These are phyloP conservation scores for Syzygium syzygioides DNA, from an alignment of 441 rosid species.

Conservation along the genomic window DNA sequence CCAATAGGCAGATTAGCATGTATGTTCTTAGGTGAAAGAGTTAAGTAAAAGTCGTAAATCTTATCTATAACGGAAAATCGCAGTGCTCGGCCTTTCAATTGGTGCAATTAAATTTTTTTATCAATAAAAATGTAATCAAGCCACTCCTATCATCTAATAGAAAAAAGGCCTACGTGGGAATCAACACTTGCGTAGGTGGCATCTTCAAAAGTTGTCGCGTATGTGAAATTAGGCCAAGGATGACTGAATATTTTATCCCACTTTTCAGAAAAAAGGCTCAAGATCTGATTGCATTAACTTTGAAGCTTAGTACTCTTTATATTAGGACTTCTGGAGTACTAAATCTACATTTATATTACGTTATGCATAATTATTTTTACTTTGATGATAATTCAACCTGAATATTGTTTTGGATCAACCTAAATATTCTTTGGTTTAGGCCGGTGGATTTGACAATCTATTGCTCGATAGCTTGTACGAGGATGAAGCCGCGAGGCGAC, in stretches of 20 bases:
- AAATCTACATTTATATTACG: not conserved
- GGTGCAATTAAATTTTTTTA: not conserved
- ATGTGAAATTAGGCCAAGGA: not conserved
- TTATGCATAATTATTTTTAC: not conserved
- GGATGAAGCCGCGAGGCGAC: conserved; percentile 72
- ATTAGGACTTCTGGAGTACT: not conserved
- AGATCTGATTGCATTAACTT: not conserved
- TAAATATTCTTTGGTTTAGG: conserved; percentile 26
- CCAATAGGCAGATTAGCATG: not conserved
- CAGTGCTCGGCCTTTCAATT: not conserved
- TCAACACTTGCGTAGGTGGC: not conserved
- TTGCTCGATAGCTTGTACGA: conserved; percentile 78
- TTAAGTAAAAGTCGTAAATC: not conserved
- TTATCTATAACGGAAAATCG: not conserved
- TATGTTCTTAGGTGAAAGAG: not conserved
- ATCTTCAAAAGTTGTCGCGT: not conserved
- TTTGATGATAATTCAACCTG: not conserved
- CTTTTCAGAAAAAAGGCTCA: not conserved
- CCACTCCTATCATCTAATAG: not conserved
- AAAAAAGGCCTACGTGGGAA: not conserved
- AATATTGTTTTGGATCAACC: not conserved
- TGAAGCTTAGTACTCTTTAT: not conserved
- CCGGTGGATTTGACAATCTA: conserved; percentile 79
- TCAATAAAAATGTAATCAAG: not conserved
- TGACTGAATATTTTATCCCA: not conserved